Evolutionary conservation across 805 yeast genomes (phyloP).

Genomic region (Pichia eremophila): DNA sequence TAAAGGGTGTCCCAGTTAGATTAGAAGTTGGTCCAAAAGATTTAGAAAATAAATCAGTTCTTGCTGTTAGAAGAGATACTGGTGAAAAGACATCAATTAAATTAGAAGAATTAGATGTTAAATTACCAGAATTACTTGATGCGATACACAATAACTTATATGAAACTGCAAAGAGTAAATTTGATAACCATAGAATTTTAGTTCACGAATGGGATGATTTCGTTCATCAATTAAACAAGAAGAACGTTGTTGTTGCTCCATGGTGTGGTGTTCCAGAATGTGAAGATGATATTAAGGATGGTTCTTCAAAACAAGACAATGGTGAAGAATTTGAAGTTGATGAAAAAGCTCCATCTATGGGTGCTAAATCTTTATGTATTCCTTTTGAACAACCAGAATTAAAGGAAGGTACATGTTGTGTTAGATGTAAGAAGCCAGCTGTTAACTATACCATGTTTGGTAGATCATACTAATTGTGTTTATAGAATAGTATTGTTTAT

Average conservation of each 20-base stretch:
- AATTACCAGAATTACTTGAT: slow-evolving; percentile 70
- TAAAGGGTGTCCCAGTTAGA: slow-evolving; percentile 91
- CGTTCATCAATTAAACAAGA: slow-evolving; percentile 83
- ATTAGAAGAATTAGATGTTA: slow-evolving; percentile 52
- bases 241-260: slow-evolving; percentile 87
- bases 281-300: slow-evolving; percentile 94
- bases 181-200: slow-evolving; percentile 72
- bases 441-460: slow-evolving; percentile 90
- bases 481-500: neutral
- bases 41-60: slow-evolving; percentile 64
- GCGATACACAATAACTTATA: slow-evolving; percentile 70
- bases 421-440: slow-evolving; percentile 72
- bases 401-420: slow-evolving; percentile 74
- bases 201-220: slow-evolving; percentile 87
- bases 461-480: slow-evolving; percentile 63
- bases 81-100: slow-evolving; percentile 64
- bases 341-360: slow-evolving; percentile 98
- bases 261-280: slow-evolving; percentile 95
- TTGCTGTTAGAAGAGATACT: slow-evolving; percentile 90
- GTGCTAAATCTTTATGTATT: slow-evolving; percentile 96
- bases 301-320: slow-evolving; percentile 68
- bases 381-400: slow-evolving; percentile 88
- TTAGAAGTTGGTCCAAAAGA: slow-evolving; percentile 96
- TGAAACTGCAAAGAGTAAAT: slow-evolving; percentile 69
- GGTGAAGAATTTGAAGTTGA: slow-evolving; percentile 85